Conservation (phyloP, 1,284 basidiomycete species). For the Acaromyces ingoldii region DNA sequence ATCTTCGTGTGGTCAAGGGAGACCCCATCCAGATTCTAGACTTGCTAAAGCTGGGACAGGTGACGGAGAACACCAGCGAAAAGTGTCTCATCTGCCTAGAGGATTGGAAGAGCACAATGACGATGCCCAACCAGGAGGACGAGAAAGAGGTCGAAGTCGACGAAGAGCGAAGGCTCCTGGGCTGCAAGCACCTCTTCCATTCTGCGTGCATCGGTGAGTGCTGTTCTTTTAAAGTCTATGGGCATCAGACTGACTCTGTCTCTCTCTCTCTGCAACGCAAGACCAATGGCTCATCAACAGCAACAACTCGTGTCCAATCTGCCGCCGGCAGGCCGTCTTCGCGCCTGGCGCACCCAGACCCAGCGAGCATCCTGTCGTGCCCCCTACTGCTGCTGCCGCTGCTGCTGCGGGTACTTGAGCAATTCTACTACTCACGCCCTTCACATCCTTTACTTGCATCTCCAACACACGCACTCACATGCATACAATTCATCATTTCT, state of each 20-base stretch:
- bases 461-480: no score
- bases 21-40: constrained; percentile 15
- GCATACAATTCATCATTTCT: no score
- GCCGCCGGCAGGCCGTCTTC: constrained; percentile 8
- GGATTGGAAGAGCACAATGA: constrained; percentile 27
- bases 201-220: constrained; percentile 37
- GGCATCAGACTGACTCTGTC: no score
- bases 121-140: constrained; percentile 9
- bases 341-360: no score
- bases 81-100: constrained; percentile 46
- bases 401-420: no score
- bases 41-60: constrained; percentile 18
- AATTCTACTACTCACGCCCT: no score
- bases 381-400: no score
- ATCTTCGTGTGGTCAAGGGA: constrained; percentile 24
- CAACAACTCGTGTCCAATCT: constrained; percentile 10
- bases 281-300: constrained; percentile 7
- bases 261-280: no score
- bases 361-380: no score
- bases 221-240: no score
- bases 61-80: constrained; percentile 45
- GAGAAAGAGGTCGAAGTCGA: no score
- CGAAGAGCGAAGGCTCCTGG: constrained; percentile 35
- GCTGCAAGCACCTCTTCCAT: constrained; percentile 45
- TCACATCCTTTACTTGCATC: no score